Evolutionary conservation across 202 grass and related monocot species (phyloP).

Genomic region (Hordeum pubiflorum): DNA sequence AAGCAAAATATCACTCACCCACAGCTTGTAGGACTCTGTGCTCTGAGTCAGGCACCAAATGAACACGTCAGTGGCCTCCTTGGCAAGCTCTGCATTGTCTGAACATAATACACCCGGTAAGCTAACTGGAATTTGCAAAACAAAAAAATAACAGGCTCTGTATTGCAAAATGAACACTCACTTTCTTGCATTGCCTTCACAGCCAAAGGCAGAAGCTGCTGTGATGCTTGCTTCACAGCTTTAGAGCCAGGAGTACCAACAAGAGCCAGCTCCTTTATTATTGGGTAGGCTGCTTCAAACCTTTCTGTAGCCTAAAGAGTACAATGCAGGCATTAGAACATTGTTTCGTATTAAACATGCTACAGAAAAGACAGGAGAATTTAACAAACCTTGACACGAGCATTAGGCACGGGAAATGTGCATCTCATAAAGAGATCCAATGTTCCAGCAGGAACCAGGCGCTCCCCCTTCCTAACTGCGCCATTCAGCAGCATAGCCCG

Average conservation of each 20-base stretch:
- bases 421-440: conserved; percentile 76
- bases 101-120: conserved; percentile 12
- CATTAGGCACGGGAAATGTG: conserved; percentile 52
- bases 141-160: neutral
- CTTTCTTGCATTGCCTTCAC: conserved; percentile 89
- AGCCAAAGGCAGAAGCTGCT: conserved; percentile 65
- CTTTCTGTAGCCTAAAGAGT: conserved; percentile 89
- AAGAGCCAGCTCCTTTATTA: conserved; percentile 80
- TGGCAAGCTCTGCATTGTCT: conserved; percentile 76
- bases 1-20: conserved; percentile 48
- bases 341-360: neutral
- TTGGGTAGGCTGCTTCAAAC: conserved; percentile 69
- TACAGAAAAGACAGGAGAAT: neutral
- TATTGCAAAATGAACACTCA: conserved; percentile 27
- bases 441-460: conserved; percentile 70
- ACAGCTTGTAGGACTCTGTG: conserved; percentile 77
- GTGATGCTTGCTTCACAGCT: conserved; percentile 80
- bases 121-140: conserved; percentile 15
- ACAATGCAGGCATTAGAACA: conserved; percentile 16
- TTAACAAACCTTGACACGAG: conserved; percentile 62
- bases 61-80: conserved; percentile 67
- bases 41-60: conserved; percentile 89
- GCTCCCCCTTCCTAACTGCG: conserved; percentile 89
- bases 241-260: conserved; percentile 71
- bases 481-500: conserved; percentile 74